These are phyloP conservation scores for Candida neerlandica DNA, from an alignment of 1,139 yeast species.

Conservation along the genomic window DNA sequence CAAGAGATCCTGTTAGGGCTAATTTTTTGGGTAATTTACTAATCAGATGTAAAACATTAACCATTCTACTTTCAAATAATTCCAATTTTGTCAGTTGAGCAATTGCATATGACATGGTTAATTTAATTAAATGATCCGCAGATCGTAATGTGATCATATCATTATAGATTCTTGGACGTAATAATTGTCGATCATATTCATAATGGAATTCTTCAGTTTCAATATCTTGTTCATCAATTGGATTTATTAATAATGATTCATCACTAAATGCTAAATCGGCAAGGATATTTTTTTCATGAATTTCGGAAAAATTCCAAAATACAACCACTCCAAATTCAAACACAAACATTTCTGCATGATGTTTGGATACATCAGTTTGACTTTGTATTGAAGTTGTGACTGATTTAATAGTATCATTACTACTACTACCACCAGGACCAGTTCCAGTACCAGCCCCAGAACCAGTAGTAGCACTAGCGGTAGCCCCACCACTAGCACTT, in stretches of 20 bases:
- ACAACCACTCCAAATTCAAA: constrained; percentile 93
- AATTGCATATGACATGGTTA: constrained; percentile 93
- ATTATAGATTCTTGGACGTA: constrained; percentile 87
- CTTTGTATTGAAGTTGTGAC: constrained; percentile 7
- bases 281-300: constrained; percentile 87
- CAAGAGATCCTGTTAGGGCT: constrained; percentile 87
- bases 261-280: constrained; percentile 89
- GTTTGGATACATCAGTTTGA: constrained; percentile 58
- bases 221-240: constrained; percentile 84
- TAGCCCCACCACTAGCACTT: no score
- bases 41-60: constrained; percentile 78
- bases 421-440: not conserved
- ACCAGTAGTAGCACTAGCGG: no score
- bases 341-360: constrained; percentile 85
- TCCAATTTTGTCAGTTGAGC: constrained; percentile 95
- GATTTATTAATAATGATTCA: constrained; percentile 62
- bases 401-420: not conserved
- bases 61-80: constrained; percentile 89
- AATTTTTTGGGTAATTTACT: constrained; percentile 85
- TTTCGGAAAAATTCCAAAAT: constrained; percentile 93
- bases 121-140: constrained; percentile 89
- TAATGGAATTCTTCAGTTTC: constrained; percentile 96
- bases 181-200: constrained; percentile 79
- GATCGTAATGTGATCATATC: constrained; percentile 91
- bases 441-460: not conserved